These are phyloP conservation scores for Actinidia chinensis DNA, from an alignment of 179 eudicot genomes.

Conservation along the genomic window DNA sequence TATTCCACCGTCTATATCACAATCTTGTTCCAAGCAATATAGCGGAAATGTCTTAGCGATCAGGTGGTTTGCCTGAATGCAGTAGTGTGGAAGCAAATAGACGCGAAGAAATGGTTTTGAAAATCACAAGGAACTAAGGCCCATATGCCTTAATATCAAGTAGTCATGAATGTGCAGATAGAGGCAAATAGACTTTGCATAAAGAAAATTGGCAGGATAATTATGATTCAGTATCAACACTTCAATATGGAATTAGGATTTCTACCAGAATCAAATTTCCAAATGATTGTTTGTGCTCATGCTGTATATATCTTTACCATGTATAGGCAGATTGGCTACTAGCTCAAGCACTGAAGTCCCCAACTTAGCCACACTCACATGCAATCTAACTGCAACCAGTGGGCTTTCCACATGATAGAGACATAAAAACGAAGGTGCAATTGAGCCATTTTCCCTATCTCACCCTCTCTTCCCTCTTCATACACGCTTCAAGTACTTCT, in stretches of 20 bases:
- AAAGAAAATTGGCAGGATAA: not conserved
- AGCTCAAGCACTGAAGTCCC: not conserved
- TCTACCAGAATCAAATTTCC: not conserved
- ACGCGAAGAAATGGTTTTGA: not conserved
- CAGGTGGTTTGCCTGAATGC: constrained; percentile 30
- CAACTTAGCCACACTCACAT: not conserved
- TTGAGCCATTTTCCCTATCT: not conserved
- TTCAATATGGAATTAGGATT: not conserved
- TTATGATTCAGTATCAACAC: not conserved
- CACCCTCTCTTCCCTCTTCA: not conserved
- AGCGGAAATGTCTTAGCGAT: constrained; percentile 34
- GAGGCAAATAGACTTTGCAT: not conserved
- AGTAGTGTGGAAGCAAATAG: not conserved
- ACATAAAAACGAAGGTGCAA: not conserved
- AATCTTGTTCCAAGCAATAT: constrained; percentile 36
- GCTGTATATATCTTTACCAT: not conserved
- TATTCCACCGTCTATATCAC: constrained; percentile 40
- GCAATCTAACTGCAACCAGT: not conserved
- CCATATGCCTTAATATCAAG: not conserved
- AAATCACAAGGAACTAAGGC: not conserved
- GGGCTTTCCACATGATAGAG: not conserved
- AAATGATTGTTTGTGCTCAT: not conserved
- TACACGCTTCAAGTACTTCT: not conserved
- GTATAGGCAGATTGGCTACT: not conserved
- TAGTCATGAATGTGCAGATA: not conserved